A percentile compares a stretch with the other conserved stretches of the same genome.
phyloP scores from a whole-genome alignment of 2,329 filamentous ascomycete species.

The Ophiostoma ips region DNA sequence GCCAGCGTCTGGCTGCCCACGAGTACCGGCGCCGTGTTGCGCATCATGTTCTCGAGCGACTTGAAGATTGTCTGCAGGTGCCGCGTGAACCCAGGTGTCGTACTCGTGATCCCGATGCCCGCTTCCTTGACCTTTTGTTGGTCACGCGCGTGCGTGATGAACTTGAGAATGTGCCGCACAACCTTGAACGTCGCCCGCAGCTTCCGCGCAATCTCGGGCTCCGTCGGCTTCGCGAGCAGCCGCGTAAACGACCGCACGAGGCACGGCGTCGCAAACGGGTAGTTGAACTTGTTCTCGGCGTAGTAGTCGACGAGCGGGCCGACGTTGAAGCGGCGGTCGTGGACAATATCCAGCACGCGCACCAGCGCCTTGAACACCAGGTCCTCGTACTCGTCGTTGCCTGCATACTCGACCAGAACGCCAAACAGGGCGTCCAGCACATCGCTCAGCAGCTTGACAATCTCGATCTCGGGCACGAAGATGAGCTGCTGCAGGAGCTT shows the following conservation, averaged over 20 bases:
- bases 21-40: constrained; percentile 67
- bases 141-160: constrained; percentile 77
- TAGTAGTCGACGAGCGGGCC: constrained; percentile 85
- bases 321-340: constrained; percentile 86
- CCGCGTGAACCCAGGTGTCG: constrained; percentile 59
- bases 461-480: constrained; percentile 93
- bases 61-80: constrained; percentile 82
- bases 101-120: constrained; percentile 68
- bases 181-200: constrained; percentile 91
- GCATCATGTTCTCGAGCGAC: constrained; percentile 79
- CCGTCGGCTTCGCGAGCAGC: constrained; percentile 67
- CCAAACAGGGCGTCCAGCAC: constrained; percentile 87
- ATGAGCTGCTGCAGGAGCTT: constrained; percentile 67
- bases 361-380: constrained; percentile 83
- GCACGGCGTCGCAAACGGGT: constrained; percentile 81
- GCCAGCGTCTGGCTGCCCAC: constrained; percentile 91
- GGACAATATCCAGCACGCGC: constrained; percentile 79
- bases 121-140: constrained; percentile 84
- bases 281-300: constrained; percentile 77
- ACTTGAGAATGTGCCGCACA: constrained; percentile 80
- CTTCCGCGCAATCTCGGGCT: constrained; percentile 70
- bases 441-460: constrained; percentile 82
- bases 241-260: constrained; percentile 76
- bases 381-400: constrained; percentile 84
- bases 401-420: constrained; percentile 80